A percentile compares a stretch with the other conserved stretches of the same genome.
Conservation (phyloP, 2,329 filamentous ascomycete species). For the Leptoxyphium fumago region DNA sequence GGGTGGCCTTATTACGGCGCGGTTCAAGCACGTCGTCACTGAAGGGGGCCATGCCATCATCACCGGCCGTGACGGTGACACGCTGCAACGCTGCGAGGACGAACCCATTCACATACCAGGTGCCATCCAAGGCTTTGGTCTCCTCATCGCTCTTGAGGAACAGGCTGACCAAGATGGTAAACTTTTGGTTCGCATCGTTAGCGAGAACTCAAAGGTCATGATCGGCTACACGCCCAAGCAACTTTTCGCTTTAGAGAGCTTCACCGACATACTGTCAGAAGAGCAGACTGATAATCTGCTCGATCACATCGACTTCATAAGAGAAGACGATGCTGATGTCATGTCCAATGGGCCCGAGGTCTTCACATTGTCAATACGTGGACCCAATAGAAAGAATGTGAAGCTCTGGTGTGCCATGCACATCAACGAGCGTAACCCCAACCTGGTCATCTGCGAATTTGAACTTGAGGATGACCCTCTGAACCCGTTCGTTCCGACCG, state of each 20-base stretch:
- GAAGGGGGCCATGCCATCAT: slow-evolving; percentile 70
- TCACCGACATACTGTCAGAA: slow-evolving; percentile 70
- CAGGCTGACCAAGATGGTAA: slow-evolving; percentile 44
- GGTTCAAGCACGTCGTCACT: slow-evolving; percentile 65
- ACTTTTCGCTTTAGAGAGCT: slow-evolving; percentile 59
- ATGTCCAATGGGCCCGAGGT: slow-evolving; percentile 68
- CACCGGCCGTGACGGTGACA: slow-evolving; percentile 58
- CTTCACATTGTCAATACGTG: slow-evolving; percentile 61
- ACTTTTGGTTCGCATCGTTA: slow-evolving; percentile 57
- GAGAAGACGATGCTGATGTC: slow-evolving; percentile 66
- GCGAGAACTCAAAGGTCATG: slow-evolving; percentile 63
- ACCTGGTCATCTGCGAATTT: slow-evolving; percentile 74
- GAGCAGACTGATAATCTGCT: slow-evolving; percentile 73
- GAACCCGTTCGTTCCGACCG: slow-evolving; percentile 51
- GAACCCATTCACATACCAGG: slow-evolving; percentile 83
- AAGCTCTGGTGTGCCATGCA: slow-evolving; percentile 87
- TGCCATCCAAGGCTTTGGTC: slow-evolving; percentile 65
- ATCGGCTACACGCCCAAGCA: slow-evolving; percentile 65
- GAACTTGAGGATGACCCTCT: slow-evolving; percentile 65
- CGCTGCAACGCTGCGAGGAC: slow-evolving; percentile 70
- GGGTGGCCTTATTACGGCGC: slow-evolving; percentile 46
- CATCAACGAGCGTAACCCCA: slow-evolving; percentile 50
- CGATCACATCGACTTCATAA: slow-evolving; percentile 78
- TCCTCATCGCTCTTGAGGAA: slow-evolving; percentile 60
- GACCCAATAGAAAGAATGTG: slow-evolving; percentile 37